phyloP scores from a whole-genome alignment of 257 asterid species.

The Primulina huaijiensis region DNA sequence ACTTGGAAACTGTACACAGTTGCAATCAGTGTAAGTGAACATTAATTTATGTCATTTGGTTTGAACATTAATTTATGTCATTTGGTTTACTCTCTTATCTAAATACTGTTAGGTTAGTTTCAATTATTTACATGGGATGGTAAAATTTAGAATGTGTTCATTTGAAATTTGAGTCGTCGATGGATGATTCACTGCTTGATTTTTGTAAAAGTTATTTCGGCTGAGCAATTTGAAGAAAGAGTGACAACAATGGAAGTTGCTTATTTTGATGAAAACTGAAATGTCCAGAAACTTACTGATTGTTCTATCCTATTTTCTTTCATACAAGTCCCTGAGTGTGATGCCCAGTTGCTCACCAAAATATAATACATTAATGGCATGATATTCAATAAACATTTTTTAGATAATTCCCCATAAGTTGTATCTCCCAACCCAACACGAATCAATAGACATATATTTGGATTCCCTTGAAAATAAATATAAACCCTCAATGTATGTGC shows the following conservation, averaged over 20 bases:
- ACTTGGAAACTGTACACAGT: slow-evolving; percentile 78
- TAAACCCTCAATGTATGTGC: not conserved
- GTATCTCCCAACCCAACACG: not conserved
- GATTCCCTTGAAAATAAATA: not conserved
- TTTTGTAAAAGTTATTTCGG: slow-evolving; percentile 12
- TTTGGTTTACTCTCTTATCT: slow-evolving; percentile 17
- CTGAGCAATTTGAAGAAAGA: slow-evolving; percentile 3
- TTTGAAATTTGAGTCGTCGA: slow-evolving; percentile 13
- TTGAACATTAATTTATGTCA: slow-evolving; percentile 11
- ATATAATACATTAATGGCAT: too few species aligned
- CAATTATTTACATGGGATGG: not conserved
- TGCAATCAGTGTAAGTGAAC: slow-evolving; percentile 78
- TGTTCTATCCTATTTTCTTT: not conserved
- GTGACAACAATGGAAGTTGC: slow-evolving; percentile 1
- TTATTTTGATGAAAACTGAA: slow-evolving; percentile 12
- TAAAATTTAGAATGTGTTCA: slow-evolving; percentile 2
- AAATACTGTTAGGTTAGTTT: slow-evolving; percentile 19
- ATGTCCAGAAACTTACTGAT: slow-evolving; percentile 13
- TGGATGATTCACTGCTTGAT: slow-evolving; percentile 1
- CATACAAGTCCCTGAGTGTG: not conserved
- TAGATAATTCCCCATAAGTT: not conserved
- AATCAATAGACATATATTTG: too few species aligned
- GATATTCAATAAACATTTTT: not conserved
- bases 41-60: slow-evolving; percentile 12
- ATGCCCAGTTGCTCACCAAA: not conserved